phyloP scores from a whole-genome alignment of 2,329 filamentous ascomycete genomes.

The Pyrenophora seminiperda region DNA sequence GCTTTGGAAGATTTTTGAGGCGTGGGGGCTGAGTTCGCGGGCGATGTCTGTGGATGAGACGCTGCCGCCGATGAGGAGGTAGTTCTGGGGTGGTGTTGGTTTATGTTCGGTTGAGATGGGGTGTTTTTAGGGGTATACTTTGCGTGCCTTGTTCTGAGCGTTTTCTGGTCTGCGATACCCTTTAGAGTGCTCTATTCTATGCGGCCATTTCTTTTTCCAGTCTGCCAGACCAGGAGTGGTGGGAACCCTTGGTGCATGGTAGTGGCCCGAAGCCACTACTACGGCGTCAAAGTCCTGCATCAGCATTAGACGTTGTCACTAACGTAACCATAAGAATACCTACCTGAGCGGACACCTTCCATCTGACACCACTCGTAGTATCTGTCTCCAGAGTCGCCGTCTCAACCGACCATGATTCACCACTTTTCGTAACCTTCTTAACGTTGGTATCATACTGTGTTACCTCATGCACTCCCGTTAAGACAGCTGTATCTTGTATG shows the following conservation, averaged over 20 bases:
- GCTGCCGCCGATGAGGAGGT: conserved; percentile 62
- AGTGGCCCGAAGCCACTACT: conserved; percentile 61
- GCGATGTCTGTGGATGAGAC: conserved; percentile 62
- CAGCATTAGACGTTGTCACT: neutral
- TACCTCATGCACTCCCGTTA: conserved; percentile 56
- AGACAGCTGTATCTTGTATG: conserved; percentile 62
- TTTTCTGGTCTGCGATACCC: conserved; percentile 53
- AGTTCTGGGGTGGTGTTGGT: conserved; percentile 41
- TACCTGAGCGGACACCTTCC: conserved; percentile 7
- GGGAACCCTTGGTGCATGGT: conserved; percentile 58
- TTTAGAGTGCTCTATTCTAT: conserved; percentile 58
- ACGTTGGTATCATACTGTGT: conserved; percentile 67
- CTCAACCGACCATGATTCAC: conserved; percentile 57
- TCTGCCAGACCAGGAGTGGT: conserved; percentile 55
- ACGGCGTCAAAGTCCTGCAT: conserved; percentile 55
- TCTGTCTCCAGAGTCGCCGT: conserved; percentile 52
- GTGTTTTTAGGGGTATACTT: no score
- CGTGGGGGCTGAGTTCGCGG: conserved; percentile 55
- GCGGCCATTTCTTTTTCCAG: conserved; percentile 55
- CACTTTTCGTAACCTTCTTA: conserved; percentile 56
- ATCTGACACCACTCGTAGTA: conserved; percentile 16
- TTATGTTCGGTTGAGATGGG: neutral
- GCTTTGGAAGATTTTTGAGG: conserved; percentile 58
- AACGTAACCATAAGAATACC: accelerated
- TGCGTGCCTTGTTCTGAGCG: conserved; percentile 57